Evolutionary conservation across 23 red algal species (phyloP).

Genomic region (Rhodosorus marinus): DNA sequence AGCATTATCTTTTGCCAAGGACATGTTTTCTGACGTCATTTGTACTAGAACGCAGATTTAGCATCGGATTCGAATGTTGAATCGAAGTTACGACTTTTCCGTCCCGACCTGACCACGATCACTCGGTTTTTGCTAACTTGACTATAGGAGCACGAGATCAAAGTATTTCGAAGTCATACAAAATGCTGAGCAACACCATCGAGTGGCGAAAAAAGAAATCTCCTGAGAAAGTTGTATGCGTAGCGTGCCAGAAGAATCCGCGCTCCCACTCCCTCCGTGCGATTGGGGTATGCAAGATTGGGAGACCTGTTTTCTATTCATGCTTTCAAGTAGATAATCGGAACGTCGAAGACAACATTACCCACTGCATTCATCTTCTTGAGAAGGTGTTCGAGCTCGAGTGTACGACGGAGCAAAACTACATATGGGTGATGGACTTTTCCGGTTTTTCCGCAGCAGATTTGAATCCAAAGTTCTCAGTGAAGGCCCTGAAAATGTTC

Average conservation of each 20-base stretch:
- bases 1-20: too few species aligned
- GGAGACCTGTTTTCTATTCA: conserved; percentile 11
- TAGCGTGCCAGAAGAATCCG: not conserved
- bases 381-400: not conserved
- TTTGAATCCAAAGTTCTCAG: conserved; percentile 12
- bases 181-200: not conserved
- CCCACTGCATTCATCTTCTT: conserved; percentile 6
- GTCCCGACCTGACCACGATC: too few species aligned
- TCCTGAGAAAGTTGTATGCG: not conserved
- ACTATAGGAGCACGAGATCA: too few species aligned
- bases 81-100: too few species aligned
- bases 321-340: conserved; percentile 7
- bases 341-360: conserved; percentile 1
- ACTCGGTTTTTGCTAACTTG: too few species aligned
- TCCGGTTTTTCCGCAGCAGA: conserved; percentile 11
- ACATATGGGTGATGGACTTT: conserved; percentile 50
- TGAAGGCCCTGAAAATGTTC: conserved; percentile 8
- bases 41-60: too few species aligned
- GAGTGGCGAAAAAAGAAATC: not conserved
- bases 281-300: not conserved
- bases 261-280: not conserved
- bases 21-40: too few species aligned
- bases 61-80: too few species aligned
- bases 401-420: conserved; percentile 1
- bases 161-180: too few species aligned